Conservation (phyloP, 306 rosid species). For the Prunus fruticosa region DNA sequence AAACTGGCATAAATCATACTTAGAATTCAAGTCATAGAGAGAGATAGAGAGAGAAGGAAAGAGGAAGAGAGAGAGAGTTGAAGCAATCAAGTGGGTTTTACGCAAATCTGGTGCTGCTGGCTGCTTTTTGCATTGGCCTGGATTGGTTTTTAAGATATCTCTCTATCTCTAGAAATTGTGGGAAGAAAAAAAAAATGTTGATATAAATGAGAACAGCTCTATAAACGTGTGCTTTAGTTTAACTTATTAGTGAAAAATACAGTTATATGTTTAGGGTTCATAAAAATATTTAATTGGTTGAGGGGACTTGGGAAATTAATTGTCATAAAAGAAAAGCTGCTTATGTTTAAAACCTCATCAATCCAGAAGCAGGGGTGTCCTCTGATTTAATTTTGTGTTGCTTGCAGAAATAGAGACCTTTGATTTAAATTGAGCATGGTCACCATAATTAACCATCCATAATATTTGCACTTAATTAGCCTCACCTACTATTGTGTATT, state of each 20-base stretch:
- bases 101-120: conserved; percentile 73
- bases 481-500: conserved; percentile 18
- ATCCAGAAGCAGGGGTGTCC: background rate
- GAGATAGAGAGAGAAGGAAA: conserved; percentile 34
- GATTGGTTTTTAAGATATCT: conserved; percentile 87
- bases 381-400: conserved; percentile 7
- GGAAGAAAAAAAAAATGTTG: background rate
- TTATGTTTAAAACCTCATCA: conserved; percentile 16
- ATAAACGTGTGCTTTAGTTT: conserved; percentile 24
- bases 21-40: conserved; percentile 67
- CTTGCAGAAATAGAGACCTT: conserved; percentile 23
- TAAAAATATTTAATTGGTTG: background rate
- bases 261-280: conserved; percentile 8
- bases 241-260: conserved; percentile 13
- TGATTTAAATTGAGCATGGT: conserved; percentile 20
- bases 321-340: background rate
- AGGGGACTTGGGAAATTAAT: background rate
- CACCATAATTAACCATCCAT: background rate
- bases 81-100: conserved; percentile 93
- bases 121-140: conserved; percentile 55
- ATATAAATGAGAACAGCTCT: conserved; percentile 21
- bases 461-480: conserved; percentile 12
- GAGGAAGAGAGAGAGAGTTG: conserved; percentile 40
- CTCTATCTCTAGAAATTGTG: conserved; percentile 33
- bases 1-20: conserved; percentile 58